phyloP scores from a whole-genome alignment of 2,329 filamentous ascomycete species.

The Curvularia hawaiiensis region DNA sequence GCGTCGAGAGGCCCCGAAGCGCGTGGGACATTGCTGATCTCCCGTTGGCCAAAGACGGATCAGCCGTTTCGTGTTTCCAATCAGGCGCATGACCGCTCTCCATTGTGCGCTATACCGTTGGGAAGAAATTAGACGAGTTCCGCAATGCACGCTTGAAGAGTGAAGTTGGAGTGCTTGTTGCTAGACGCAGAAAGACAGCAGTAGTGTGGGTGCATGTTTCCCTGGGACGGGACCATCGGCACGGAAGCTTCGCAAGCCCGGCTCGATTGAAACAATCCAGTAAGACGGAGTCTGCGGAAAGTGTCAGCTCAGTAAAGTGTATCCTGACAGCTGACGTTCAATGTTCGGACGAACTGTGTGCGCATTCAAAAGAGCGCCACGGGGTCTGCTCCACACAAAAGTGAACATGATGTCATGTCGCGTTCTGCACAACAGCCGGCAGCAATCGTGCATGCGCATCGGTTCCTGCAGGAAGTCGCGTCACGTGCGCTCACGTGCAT shows the following conservation, averaged over 20 bases:
- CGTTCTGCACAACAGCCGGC: neutral
- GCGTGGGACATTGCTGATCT: conserved; percentile 35
- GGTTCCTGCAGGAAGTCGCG: conserved; percentile 1
- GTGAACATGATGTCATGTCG: conserved; percentile 10
- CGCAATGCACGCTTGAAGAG: conserved; percentile 3
- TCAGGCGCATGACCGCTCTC: conserved; percentile 7
- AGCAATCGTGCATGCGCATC: neutral
- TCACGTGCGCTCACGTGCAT: conserved; percentile 5
- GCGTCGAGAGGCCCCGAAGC: conserved; percentile 35
- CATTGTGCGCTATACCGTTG: neutral
- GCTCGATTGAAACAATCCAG: neutral
- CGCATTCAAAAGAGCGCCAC: neutral
- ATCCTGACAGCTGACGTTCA: conserved; percentile 13
- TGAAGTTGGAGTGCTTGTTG: conserved; percentile 1
- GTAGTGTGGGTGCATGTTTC: conserved; percentile 18
- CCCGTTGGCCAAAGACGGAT: conserved; percentile 22
- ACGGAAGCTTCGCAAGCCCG: conserved; percentile 5
- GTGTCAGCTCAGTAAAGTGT: conserved; percentile 2
- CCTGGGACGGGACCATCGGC: conserved; percentile 17
- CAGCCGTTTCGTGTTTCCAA: conserved; percentile 11
- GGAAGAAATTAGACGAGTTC: neutral
- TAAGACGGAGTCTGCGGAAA: neutral
- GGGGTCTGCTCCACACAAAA: neutral
- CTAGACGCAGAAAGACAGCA: conserved; percentile 10
- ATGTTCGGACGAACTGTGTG: conserved; percentile 18